A percentile compares a stretch with the other conserved stretches of the same genome.
These are phyloP conservation scores for Sarocladium oryzae DNA, from an alignment of 2,329 filamentous ascomycete genomes.

Conservation along the genomic window DNA sequence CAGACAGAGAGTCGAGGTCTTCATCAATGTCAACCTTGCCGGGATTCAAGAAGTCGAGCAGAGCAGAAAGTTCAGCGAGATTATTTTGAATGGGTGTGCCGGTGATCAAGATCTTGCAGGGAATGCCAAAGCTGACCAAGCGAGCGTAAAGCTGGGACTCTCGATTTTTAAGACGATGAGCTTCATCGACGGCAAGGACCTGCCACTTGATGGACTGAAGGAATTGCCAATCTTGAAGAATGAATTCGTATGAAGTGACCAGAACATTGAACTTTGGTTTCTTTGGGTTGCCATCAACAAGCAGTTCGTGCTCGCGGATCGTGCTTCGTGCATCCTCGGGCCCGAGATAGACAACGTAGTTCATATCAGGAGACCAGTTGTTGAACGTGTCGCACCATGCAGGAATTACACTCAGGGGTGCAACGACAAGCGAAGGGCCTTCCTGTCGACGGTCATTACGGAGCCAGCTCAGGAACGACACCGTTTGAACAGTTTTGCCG, in stretches of 20 bases:
- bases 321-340: conserved; percentile 79
- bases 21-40: conserved; percentile 87
- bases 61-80: conserved; percentile 79
- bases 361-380: conserved; percentile 89
- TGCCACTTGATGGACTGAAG: conserved; percentile 94
- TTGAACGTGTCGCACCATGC: conserved; percentile 99
- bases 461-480: conserved; percentile 95
- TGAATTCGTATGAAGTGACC: conserved; percentile 95
- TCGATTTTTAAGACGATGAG: conserved; percentile 91
- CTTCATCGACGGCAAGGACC: conserved; percentile 92
- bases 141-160: conserved; percentile 90
- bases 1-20: conserved; percentile 73
- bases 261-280: conserved; percentile 97
- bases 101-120: conserved; percentile 87
- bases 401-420: conserved; percentile 92
- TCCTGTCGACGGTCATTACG: conserved; percentile 84
- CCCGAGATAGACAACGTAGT: conserved; percentile 95
- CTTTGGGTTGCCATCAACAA: conserved; percentile 77
- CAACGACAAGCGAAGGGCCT: conserved; percentile 94
- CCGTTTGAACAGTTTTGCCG: conserved; percentile 96
- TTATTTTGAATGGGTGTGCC: conserved; percentile 98
- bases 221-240: conserved; percentile 77
- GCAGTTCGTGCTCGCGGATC: conserved; percentile 84
- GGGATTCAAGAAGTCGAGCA: conserved; percentile 97
- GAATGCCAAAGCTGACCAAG: conserved; percentile 77